Evolutionary conservation across 257 asterid genomes (phyloP).

Genomic region (Pogostemon cablin): DNA sequence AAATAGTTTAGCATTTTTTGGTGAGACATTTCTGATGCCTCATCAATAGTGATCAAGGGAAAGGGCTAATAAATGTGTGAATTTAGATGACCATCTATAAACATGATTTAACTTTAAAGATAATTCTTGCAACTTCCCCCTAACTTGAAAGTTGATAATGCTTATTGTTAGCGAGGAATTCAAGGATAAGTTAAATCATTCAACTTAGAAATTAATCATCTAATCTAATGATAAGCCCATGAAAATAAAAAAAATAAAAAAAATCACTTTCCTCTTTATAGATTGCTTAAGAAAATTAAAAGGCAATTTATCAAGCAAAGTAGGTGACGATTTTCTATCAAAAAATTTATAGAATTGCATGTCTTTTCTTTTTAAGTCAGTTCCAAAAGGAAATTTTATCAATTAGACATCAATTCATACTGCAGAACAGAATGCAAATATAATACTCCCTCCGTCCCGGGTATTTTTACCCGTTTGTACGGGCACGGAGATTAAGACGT

Average conservation of each 20-base stretch:
- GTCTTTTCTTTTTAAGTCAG: too few species aligned
- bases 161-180: neutral
- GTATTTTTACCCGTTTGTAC: too few species aligned
- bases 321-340: neutral
- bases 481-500: too few species aligned
- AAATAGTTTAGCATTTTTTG: too few species aligned
- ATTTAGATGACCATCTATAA: too few species aligned
- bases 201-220: slow-evolving; percentile 5
- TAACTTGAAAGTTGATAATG: neutral
- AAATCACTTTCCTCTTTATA: neutral
- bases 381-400: too few species aligned
- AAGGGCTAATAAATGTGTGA: too few species aligned
- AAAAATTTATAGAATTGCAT: neutral
- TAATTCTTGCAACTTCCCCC: neutral
- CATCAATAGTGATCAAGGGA: too few species aligned
- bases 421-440: too few species aligned
- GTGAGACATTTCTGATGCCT: too few species aligned
- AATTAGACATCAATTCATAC: too few species aligned
- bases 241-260: neutral
- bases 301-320: neutral
- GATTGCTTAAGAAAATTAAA: neutral
- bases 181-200: neutral
- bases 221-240: neutral
- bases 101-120: neutral
- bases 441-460: too few species aligned